phyloP scores from a whole-genome alignment of 345 rosid species.

The Turritis glabra region DNA sequence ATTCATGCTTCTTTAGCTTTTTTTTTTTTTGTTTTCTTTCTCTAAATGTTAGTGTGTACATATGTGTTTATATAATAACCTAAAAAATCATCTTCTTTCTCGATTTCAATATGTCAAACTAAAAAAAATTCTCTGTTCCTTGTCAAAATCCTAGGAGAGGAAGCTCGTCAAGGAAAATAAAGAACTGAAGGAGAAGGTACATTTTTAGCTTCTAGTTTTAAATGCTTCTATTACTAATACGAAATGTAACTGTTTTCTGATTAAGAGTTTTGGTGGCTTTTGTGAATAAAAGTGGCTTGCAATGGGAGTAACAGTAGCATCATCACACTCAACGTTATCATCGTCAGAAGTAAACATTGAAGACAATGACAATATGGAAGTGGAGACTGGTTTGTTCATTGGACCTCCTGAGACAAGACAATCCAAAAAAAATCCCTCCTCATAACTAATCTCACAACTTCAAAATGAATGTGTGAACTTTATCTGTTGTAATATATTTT shows the following conservation, averaged over 20 bases:
- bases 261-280: conserved; percentile 12
- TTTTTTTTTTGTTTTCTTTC: neutral
- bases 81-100: neutral
- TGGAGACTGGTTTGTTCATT: conserved; percentile 73
- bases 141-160: conserved; percentile 51
- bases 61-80: neutral
- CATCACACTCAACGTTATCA: conserved; percentile 19
- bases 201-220: neutral
- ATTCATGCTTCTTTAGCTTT: conserved; percentile 37
- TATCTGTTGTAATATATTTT: neutral
- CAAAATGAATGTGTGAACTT: neutral
- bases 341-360: conserved; percentile 27
- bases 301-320: conserved; percentile 22
- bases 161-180: conserved; percentile 53
- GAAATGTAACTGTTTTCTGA: neutral
- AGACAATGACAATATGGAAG: conserved; percentile 33
- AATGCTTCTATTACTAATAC: neutral
- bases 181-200: conserved; percentile 56
- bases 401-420: conserved; percentile 61
- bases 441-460: conserved; percentile 4
- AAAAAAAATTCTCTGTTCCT: neutral
- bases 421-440: conserved; percentile 5
- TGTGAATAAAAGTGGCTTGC: conserved; percentile 36
- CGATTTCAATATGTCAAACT: neutral
- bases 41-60: neutral